Evolutionary conservation across 2,329 filamentous ascomycete species (phyloP).

Genomic region (Penicillium griseofulvum): DNA sequence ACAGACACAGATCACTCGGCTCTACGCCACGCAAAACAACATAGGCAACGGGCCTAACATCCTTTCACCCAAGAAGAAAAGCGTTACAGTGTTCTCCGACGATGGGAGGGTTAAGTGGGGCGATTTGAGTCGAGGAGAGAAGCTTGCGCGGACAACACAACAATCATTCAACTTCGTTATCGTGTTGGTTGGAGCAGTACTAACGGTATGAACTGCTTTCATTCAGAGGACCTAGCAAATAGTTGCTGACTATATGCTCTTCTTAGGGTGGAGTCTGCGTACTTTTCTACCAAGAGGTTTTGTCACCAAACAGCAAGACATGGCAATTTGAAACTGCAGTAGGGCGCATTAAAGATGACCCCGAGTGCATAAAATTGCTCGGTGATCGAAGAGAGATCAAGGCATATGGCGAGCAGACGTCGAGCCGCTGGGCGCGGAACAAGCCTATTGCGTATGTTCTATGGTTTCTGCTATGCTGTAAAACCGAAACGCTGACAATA

Average conservation of each 20-base stretch:
- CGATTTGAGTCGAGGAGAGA: slow-evolving; percentile 71
- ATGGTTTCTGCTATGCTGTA: not conserved
- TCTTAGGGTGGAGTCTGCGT: slow-evolving; percentile 70
- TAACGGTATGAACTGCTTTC: slow-evolving; percentile 60
- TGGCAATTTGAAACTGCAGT: slow-evolving; percentile 86
- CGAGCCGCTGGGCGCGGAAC: slow-evolving; percentile 74
- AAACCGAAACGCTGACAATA: not conserved
- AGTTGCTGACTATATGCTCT: not conserved
- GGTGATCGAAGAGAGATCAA: slow-evolving; percentile 72
- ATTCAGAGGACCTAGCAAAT: not conserved
- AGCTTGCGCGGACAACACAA: slow-evolving; percentile 79
- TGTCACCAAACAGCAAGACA: slow-evolving; percentile 80
- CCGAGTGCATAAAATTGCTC: slow-evolving; percentile 68
- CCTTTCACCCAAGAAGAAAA: slow-evolving; percentile 53
- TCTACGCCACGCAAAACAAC: slow-evolving; percentile 60
- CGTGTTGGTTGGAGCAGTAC: slow-evolving; percentile 68
- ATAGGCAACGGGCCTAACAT: slow-evolving; percentile 37
- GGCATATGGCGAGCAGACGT: slow-evolving; percentile 77
- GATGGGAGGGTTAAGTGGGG: slow-evolving; percentile 79
- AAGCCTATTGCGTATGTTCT: slow-evolving; percentile 52
- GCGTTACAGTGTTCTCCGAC: slow-evolving; percentile 82
- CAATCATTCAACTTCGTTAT: slow-evolving; percentile 86
- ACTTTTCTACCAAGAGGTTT: slow-evolving; percentile 77
- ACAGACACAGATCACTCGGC: slow-evolving; percentile 36
- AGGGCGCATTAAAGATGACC: slow-evolving; percentile 70